Conservation (phyloP, 1,139 yeast species). For the Geotrichum fermentans region DNA sequence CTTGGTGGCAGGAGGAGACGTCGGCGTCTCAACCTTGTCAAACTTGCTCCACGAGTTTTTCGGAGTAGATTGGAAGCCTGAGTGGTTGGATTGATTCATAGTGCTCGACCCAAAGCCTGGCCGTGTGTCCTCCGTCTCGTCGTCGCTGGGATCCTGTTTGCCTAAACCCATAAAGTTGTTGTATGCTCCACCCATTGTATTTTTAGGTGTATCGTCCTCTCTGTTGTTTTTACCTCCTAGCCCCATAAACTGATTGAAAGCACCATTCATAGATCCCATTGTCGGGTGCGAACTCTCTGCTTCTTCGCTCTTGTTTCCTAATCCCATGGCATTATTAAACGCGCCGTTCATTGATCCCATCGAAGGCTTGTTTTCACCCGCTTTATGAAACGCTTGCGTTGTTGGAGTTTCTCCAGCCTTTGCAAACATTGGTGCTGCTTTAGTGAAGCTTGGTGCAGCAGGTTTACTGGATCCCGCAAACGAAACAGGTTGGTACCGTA, state of each 20-base stretch:
- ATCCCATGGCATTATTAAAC: conserved; percentile 3
- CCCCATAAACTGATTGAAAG: conserved; percentile 6
- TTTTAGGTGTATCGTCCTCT: not conserved
- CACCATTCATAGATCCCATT: not conserved
- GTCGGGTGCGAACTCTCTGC: not conserved
- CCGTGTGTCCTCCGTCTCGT: too few relatives aligned
- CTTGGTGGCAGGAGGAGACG: not conserved
- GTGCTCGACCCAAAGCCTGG: too few relatives aligned
- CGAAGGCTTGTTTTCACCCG: not conserved
- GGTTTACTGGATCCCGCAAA: conserved; percentile 6
- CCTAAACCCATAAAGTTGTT: not conserved
- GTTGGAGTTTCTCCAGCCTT: not conserved
- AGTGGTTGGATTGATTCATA: not conserved
- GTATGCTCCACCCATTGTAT: not conserved
- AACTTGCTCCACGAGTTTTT: conserved; percentile 10
- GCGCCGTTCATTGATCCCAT: conserved; percentile 1
- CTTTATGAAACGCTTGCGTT: not conserved
- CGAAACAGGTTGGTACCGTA: conserved; percentile 15
- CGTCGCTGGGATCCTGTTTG: not conserved
- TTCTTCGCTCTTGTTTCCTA: not conserved
- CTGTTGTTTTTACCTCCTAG: too few relatives aligned
- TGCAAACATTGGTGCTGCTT: not conserved
- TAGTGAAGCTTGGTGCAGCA: not conserved
- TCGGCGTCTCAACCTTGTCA: not conserved
- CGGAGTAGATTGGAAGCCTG: not conserved